Evolutionary conservation across 176 grass and related monocot species (phyloP).

Genomic region (Oryza australiensis): DNA sequence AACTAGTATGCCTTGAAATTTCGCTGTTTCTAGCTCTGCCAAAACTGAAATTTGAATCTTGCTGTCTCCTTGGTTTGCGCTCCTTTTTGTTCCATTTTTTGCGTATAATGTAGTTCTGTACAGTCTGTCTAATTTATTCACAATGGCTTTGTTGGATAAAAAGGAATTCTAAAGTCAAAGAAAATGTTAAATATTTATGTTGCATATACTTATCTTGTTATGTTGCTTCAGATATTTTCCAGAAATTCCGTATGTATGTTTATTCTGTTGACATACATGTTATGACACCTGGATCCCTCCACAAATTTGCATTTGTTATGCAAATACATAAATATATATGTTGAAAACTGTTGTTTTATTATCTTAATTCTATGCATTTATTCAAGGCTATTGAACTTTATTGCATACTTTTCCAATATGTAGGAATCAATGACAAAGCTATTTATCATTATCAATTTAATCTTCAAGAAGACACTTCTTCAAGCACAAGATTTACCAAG

Average conservation of each 20-base stretch:
- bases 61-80: neutral
- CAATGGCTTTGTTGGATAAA: neutral
- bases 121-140: neutral
- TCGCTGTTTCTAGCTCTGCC: neutral
- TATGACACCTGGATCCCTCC: too few species aligned
- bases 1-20: neutral
- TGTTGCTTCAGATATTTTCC: neutral
- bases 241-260: neutral
- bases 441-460: slow-evolving; percentile 58
- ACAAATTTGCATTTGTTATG: neutral
- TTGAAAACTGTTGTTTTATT: neutral
- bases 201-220: neutral
- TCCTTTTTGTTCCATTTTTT: neutral
- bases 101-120: neutral
- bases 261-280: neutral
- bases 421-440: slow-evolving; percentile 58
- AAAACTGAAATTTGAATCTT: neutral
- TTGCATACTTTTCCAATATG: slow-evolving; percentile 9
- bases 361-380: neutral
- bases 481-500: slow-evolving; percentile 54
- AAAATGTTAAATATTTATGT: neutral
- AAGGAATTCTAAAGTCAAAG: neutral
- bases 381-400: neutral
- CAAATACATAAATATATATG: neutral
- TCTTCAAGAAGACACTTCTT: slow-evolving; percentile 55